These are phyloP conservation scores for Aspergillus uvarum DNA, from an alignment of 2,329 filamentous ascomycete genomes.

Conservation along the genomic window DNA sequence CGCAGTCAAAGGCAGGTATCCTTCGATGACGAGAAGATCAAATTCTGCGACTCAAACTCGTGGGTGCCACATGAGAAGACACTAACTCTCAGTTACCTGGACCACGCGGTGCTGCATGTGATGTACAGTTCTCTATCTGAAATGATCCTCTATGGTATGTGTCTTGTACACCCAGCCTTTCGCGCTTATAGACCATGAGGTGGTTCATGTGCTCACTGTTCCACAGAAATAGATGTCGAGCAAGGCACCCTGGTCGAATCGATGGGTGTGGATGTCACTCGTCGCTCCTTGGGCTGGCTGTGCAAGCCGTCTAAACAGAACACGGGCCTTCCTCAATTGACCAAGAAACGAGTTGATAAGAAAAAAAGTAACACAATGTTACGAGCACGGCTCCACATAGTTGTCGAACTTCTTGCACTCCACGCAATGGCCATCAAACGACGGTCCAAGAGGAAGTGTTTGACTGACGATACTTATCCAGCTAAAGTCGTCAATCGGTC, in stretches of 20 bases:
- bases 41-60: background rate
- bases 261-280: background rate
- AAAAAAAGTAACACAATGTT: background rate
- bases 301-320: background rate
- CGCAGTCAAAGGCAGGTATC: background rate
- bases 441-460: background rate
- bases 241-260: background rate
- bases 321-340: background rate
- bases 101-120: background rate
- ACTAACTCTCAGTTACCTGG: background rate
- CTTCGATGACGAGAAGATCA: background rate
- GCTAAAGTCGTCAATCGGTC: background rate
- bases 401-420: slow-evolving; percentile 4
- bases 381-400: slow-evolving; percentile 8
- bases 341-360: background rate
- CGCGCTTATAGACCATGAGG: background rate
- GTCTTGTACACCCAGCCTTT: background rate
- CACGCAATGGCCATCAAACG: slow-evolving; percentile 1
- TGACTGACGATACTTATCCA: background rate
- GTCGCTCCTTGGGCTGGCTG: background rate
- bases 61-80: background rate
- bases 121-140: background rate
- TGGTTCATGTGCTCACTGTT: background rate
- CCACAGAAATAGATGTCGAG: background rate
- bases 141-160: background rate